Evolutionary conservation across 768 basidiomycete species (phyloP), one percentile per base, ranked within the genome.

Genomic region (Pisolithus microcarpus): DNA sequence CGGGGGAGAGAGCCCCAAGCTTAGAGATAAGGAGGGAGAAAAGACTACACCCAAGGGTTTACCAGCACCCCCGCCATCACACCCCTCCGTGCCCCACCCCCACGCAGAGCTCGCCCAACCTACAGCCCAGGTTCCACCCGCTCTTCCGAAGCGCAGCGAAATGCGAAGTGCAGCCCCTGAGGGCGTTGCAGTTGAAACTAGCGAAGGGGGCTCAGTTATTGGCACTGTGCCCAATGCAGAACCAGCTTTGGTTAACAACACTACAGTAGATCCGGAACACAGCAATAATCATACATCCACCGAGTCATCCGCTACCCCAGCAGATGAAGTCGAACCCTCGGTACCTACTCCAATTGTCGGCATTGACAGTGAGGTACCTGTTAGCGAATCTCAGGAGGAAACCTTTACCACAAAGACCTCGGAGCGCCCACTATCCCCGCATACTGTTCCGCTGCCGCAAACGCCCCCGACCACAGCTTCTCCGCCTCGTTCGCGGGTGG

Each of bases 61-160:
- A 23, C 64, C 52, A 8, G 16, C 52, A 4, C 54, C 61, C 11
- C 60, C 65, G 18, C 66, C 66, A 7, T 45, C 66, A 1, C 64
- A 63, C 47, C 56, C 63, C 11, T 52, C 64, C 45, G 54, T 50
- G 8, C 63, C 55, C 11, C 56, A 66, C 46, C 48, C 53, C 44
- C 64, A 55, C 46, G 7, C 44, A 7, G 55, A 62, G 16, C 43
- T 48, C 11, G 26, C 58, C 48, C 65, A 40, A 23, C 34, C 15
- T 19, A 52, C 44, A 30, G 7, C 21, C 9, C 48, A 53, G 10
- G 55, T 60, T 11, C 73, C 75, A 18, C 80, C 80, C 16, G 77
- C 79, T 18, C 56, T 83, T 38, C 79, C 81, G 7, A 78, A 67
- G 52, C 68, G 80, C 44, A 78, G 65, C 38, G 69, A 70, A 52